phyloP scores from a whole-genome alignment of 768 basidiomycete genomes.

The Pulveroboletus frians region DNA sequence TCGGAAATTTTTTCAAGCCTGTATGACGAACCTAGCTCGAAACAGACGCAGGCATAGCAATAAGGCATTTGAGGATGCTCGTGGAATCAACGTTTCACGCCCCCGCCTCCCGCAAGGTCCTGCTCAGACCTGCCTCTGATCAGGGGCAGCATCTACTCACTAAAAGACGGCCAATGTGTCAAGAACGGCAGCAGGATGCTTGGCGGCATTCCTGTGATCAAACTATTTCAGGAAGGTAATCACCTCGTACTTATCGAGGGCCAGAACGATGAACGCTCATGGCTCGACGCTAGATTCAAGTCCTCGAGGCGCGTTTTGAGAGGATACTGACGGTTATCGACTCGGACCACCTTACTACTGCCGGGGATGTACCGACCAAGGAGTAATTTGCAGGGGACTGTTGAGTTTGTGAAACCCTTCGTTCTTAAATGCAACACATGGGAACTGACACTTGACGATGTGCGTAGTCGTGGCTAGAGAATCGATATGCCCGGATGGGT shows the following conservation, averaged over 20 bases:
- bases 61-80: constrained; percentile 89
- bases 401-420: constrained; percentile 47
- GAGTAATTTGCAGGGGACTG: constrained; percentile 84
- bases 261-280: neutral
- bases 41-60: constrained; percentile 89
- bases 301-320: constrained; percentile 95
- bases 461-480: constrained; percentile 70
- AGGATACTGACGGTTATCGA: constrained; percentile 88
- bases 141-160: constrained; percentile 89
- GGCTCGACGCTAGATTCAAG: constrained; percentile 49
- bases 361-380: constrained; percentile 84
- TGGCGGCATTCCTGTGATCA: constrained; percentile 88
- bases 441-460: neutral
- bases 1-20: constrained; percentile 4
- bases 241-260: neutral
- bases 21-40: constrained; percentile 48
- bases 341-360: constrained; percentile 90
- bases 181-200: constrained; percentile 84
- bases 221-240: constrained; percentile 93
- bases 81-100: constrained; percentile 93
- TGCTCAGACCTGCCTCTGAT: constrained; percentile 86
- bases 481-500: constrained; percentile 81
- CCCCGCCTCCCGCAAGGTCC: constrained; percentile 80
- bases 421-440: neutral
- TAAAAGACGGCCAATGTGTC: constrained; percentile 82